A percentile compares a stretch with the other conserved stretches of the same genome.
These are phyloP conservation scores for Arbutus unedo DNA, from an alignment of 148 eudicot species.

Conservation along the genomic window DNA sequence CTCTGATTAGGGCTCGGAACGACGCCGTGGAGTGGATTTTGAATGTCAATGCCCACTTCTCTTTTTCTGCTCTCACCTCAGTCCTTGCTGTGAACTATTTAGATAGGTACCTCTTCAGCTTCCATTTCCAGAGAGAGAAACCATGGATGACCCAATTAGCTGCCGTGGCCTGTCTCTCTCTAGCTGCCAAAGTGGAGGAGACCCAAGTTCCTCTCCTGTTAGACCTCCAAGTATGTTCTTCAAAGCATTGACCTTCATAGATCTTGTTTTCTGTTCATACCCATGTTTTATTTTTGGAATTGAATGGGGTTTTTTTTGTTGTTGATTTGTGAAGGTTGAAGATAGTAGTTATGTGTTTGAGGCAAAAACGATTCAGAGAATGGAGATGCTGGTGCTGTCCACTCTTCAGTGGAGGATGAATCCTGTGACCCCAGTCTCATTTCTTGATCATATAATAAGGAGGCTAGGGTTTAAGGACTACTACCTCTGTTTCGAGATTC, in stretches of 20 bases:
- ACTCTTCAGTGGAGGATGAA: conserved; percentile 71
- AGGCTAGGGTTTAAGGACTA: conserved; percentile 45
- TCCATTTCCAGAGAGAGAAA: conserved; percentile 34
- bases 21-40: conserved; percentile 38
- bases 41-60: conserved; percentile 30
- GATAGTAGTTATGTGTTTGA: conserved; percentile 53
- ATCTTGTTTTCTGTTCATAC: not conserved
- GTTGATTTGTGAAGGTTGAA: conserved; percentile 44
- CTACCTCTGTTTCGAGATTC: conserved; percentile 38
- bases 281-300: not conserved
- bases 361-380: conserved; percentile 61
- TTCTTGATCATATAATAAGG: conserved; percentile 56
- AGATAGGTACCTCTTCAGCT: conserved; percentile 45
- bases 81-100: conserved; percentile 49
- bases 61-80: conserved; percentile 36
- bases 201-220: conserved; percentile 52
- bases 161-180: conserved; percentile 57
- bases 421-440: conserved; percentile 70
- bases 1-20: conserved; percentile 11
- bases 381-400: conserved; percentile 68
- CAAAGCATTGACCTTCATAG: not conserved
- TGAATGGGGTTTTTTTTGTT: not conserved
- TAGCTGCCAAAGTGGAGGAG: conserved; percentile 73
- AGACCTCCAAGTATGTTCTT: conserved; percentile 63
- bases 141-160: conserved; percentile 59